A percentile compares a stretch with the other conserved stretches of the same genome.
phyloP scores from a whole-genome alignment of 139 green algal genomes.

The Deuterostichococcus epilithicus region DNA sequence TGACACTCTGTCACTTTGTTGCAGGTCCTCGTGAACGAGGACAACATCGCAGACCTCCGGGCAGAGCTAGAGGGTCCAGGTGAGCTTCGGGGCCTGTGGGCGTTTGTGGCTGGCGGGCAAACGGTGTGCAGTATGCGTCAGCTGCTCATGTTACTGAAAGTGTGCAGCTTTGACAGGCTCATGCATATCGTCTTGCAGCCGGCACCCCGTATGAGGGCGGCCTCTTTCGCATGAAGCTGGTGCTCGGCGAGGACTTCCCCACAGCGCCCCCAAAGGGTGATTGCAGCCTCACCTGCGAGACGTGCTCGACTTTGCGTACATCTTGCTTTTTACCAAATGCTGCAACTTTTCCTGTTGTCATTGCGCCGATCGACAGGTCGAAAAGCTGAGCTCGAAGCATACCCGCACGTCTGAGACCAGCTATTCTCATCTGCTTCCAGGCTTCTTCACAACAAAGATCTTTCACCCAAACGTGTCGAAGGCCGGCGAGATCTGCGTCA shows the following conservation, averaged over 20 bases:
- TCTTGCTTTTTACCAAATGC: no score
- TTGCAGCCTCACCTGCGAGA: no score
- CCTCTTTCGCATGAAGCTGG: slow-evolving; percentile 81
- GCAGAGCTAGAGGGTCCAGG: slow-evolving; percentile 85
- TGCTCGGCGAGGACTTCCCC: slow-evolving; percentile 61
- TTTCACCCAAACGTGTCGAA: slow-evolving; percentile 96
- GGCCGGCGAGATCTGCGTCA: slow-evolving; percentile 95
- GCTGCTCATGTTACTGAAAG: no score
- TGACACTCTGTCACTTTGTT: neutral
- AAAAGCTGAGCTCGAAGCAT: no score
- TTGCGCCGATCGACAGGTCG: no score
- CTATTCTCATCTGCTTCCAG: slow-evolving; percentile 20
- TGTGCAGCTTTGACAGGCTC: no score
- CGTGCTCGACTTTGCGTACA: no score
- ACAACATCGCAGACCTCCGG: slow-evolving; percentile 78
- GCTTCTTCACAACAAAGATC: slow-evolving; percentile 88
- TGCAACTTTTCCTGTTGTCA: no score
- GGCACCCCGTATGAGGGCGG: slow-evolving; percentile 90
- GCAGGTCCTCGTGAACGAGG: slow-evolving; percentile 79
- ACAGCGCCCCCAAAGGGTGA: slow-evolving; percentile 59
- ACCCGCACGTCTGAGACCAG: neutral
- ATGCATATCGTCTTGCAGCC: no score
- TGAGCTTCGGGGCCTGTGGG: slow-evolving; percentile 7
- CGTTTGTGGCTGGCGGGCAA: no score
- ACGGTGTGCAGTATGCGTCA: no score